Percentiles rank a stretch among this genome's conserved stretches.
These are phyloP conservation scores for Aspergillus aculeatinus DNA, from an alignment of 2,329 filamentous ascomycete species.

Conservation along the genomic window DNA sequence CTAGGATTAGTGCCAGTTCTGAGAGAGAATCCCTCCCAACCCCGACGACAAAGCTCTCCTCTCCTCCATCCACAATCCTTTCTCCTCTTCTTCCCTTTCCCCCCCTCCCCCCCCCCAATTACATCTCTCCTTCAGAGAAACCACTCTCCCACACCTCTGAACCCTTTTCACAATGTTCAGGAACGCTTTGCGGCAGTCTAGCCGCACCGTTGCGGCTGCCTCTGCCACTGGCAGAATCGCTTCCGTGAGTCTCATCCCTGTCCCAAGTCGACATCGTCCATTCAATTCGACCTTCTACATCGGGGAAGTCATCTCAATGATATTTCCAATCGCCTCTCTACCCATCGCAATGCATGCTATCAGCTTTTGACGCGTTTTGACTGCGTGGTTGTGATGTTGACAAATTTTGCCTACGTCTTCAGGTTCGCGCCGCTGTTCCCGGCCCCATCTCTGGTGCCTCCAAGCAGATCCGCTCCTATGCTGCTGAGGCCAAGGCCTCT, in stretches of 20 bases:
- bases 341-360: conserved; percentile 24
- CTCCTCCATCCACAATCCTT: conserved; percentile 45
- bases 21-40: conserved; percentile 42
- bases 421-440: conserved; percentile 86
- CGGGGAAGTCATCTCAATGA: conserved; percentile 35
- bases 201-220: conserved; percentile 90
- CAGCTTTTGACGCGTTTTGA: conserved; percentile 23
- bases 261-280: conserved; percentile 37
- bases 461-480: conserved; percentile 80
- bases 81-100: conserved; percentile 37
- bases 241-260: conserved; percentile 74
- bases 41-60: conserved; percentile 44
- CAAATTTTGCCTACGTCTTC: conserved; percentile 42
- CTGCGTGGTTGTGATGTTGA: conserved; percentile 51
- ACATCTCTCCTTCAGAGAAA: conserved; percentile 43
- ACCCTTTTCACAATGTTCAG: conserved; percentile 77
- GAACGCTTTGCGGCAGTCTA: conserved; percentile 95
- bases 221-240: conserved; percentile 88
- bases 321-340: conserved; percentile 25
- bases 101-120: conserved; percentile 41
- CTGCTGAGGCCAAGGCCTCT: conserved; percentile 86
- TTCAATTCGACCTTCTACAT: conserved; percentile 33
- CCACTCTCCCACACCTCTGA: conserved; percentile 45
- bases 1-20: conserved; percentile 41
- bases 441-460: conserved; percentile 69